Evolutionary conservation across 768 basidiomycete genomes (phyloP).

Genomic region (Podaxis carcinomalis): DNA sequence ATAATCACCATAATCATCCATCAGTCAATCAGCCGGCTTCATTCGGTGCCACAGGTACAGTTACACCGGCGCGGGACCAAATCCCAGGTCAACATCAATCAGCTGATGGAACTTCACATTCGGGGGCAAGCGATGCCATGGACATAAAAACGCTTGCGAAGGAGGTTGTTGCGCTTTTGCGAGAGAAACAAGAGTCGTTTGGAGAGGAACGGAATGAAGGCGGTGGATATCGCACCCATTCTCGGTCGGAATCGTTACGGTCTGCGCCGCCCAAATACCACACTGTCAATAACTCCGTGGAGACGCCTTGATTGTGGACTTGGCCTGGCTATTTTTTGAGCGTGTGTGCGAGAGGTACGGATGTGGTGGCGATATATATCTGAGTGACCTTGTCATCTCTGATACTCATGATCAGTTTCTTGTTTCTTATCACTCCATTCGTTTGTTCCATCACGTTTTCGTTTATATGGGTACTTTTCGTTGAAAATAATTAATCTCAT

Average conservation of each 20-base stretch:
- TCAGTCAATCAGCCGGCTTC: not conserved
- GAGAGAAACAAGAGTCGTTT: not conserved
- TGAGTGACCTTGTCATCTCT: not conserved
- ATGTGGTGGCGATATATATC: not conserved
- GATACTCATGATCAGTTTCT: not conserved
- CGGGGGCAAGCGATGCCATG: not conserved
- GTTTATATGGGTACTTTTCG: not conserved
- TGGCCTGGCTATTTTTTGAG: not conserved
- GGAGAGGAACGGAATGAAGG: not conserved
- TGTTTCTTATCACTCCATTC: not conserved
- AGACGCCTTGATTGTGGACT: not conserved
- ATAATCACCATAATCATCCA: not conserved
- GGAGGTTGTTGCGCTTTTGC: constrained; percentile 16
- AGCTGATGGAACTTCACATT: not conserved
- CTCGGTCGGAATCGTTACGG: not conserved
- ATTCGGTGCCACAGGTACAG: not conserved
- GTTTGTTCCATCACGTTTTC: not conserved
- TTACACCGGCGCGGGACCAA: not conserved
- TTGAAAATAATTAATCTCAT: not conserved
- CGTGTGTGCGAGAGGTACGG: not conserved
- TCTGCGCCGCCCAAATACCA: constrained; percentile 3
- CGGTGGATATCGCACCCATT: not conserved
- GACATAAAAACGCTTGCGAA: constrained; percentile 16
- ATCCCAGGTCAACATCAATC: not conserved
- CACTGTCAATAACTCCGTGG: not conserved